phyloP scores from a whole-genome alignment of 1,284 basidiomycete genomes.

The Trichosporon ovoides region DNA sequence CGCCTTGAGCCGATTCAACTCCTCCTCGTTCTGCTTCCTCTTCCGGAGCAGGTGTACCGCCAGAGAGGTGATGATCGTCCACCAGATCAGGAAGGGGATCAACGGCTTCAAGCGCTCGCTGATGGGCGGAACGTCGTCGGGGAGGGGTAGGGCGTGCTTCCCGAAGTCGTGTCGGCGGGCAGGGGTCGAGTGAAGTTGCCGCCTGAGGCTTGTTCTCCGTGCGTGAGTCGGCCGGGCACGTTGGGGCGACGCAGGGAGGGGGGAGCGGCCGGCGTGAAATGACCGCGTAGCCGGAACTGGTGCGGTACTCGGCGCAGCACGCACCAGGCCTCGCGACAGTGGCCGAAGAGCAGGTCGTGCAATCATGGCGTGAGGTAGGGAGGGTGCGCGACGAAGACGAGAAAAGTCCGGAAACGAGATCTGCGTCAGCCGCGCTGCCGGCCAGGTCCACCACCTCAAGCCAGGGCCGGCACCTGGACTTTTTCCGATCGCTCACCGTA shows the following conservation, averaged over 20 bases:
- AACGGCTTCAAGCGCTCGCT: slow-evolving; percentile 36
- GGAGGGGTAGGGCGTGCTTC: neutral
- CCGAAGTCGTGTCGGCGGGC: neutral
- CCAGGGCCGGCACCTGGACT: slow-evolving; percentile 1
- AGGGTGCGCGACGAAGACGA: neutral
- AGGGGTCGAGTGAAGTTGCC: neutral
- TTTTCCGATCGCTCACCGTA: neutral
- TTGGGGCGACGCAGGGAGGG: neutral
- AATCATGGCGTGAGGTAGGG: neutral
- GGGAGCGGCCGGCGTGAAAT: no score
- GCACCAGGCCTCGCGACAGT: neutral
- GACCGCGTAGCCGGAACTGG: neutral
- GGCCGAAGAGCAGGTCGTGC: neutral
- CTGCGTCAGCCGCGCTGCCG: neutral
- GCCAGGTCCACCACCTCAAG: neutral
- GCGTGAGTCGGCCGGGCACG: neutral
- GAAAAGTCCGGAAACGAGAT: slow-evolving; percentile 3
- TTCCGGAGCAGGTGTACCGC: slow-evolving; percentile 37
- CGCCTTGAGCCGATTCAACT: slow-evolving; percentile 27
- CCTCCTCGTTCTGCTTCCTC: slow-evolving; percentile 31
- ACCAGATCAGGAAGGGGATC: slow-evolving; percentile 46
- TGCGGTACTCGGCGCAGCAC: neutral
- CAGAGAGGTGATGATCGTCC: slow-evolving; percentile 46
- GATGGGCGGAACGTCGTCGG: slow-evolving; percentile 33
- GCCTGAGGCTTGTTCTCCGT: neutral